Percentiles rank a stretch among this genome's conserved stretches.
Conservation (phyloP, 2,329 filamentous ascomycete genomes). For the Purpureocillium takamizusanense region DNA sequence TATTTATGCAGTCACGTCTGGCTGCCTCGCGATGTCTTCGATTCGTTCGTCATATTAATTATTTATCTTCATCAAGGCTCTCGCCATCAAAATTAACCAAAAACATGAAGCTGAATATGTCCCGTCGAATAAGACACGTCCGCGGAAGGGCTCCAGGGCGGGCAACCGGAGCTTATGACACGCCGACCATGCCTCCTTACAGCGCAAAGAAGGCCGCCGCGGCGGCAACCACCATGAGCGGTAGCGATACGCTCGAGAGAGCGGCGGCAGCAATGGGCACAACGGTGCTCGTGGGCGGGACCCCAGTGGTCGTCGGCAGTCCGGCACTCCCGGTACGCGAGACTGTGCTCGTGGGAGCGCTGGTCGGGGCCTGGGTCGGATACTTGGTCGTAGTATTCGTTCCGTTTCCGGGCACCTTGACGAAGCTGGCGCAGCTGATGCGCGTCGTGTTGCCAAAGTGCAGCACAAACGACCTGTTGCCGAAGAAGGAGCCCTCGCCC, state of each 20-base stretch:
- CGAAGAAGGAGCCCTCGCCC: slow-evolving; percentile 48
- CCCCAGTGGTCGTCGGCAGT: neutral
- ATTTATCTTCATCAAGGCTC: too few relatives aligned
- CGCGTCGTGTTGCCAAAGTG: slow-evolving; percentile 57
- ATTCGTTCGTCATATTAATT: too few relatives aligned
- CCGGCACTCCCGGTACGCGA: neutral
- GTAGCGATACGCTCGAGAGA: neutral
- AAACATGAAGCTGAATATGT: too few relatives aligned
- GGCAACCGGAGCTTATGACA: too few relatives aligned
- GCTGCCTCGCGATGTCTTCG: too few relatives aligned
- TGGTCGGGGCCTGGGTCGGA: neutral
- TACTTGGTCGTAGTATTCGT: too few relatives aligned
- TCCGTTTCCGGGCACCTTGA: slow-evolving; percentile 5
- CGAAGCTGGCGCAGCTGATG: slow-evolving; percentile 57
- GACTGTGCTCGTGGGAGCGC: neutral
- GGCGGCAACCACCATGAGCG: neutral
- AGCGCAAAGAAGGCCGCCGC: neutral
- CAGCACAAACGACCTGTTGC: slow-evolving; percentile 55
- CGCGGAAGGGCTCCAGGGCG: too few relatives aligned
- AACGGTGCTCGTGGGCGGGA: neutral
- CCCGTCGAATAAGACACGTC: too few relatives aligned
- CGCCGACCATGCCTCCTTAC: neutral
- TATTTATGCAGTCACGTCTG: too few relatives aligned
- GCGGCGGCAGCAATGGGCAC: slow-evolving; percentile 1
- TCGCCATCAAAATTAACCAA: too few relatives aligned